Base-by-base conservation (phyloP, 306 rosid species). In the Astragalus membranaceus region DNA sequence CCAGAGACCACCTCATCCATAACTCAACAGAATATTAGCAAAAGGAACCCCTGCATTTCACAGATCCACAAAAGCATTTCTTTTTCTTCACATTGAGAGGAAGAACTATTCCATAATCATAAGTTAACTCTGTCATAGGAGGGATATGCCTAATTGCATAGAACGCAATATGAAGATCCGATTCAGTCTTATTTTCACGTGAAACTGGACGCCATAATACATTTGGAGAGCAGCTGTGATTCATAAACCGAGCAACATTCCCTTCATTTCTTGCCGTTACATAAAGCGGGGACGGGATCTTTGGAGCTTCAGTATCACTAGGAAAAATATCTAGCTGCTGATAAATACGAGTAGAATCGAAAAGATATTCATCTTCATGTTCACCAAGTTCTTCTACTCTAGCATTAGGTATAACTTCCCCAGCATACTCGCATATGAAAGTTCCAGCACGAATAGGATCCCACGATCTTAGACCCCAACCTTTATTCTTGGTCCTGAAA, bases 391-490 rank as follows among this genome's bases (percentile, higher is more conserved):
- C 87, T 49, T 86, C 94, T 8, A 69, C 78, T 62, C 80, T 86
- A 55, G 88, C 69, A 58, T 72, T 82, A 62, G 82, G 90, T 51
- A 86, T 75, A 46, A 87, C 96, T 82, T 93, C 96, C 60, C 96
- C 98, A 7, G 95, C 98, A 77, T 88, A 92, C 79, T 92, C 95
- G 70, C 98, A 88, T 74, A 92, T 77, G 64, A 84, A 92, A 32
- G 91, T 58, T 54, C 96, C 98, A 3, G 98, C 95, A 35, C 95
- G 95, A 73, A 92, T 89, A 52, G 98, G 84, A 72, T 92, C 98
- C 96, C 91, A 88, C 0, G 96, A 86, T 85, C 98, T 87, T 51
- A 92, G 83, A 65, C 96, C 98, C 98, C 98, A 92, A 43, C 98
- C 98, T 82, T 78, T 84, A 72, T 80, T 78, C 81, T 83, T 89